Evolutionary conservation across 768 basidiomycete species (phyloP).

Genomic region (Austroboletus eburneus): DNA sequence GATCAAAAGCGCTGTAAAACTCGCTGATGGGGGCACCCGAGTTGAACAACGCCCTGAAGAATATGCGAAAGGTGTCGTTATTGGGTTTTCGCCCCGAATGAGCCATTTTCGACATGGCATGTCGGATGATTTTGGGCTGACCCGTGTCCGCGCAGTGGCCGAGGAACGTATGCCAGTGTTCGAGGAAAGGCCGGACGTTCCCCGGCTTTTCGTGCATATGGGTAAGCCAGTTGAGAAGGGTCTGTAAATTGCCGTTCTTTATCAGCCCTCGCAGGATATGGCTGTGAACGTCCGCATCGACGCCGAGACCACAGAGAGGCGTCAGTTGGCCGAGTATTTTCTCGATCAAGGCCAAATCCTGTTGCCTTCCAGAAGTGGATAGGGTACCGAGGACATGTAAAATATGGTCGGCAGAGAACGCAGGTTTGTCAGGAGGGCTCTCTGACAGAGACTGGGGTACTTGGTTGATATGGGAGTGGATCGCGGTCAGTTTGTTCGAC

Average conservation of each 20-base stretch:
- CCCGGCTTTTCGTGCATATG: constrained; percentile 51
- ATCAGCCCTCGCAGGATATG: constrained; percentile 48
- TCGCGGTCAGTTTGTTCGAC: constrained; percentile 16
- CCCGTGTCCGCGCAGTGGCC: constrained; percentile 33
- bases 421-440: constrained; percentile 1
- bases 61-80: constrained; percentile 44
- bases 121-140: constrained; percentile 23
- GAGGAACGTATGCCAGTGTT: constrained; percentile 55
- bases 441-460: constrained; percentile 20
- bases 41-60: constrained; percentile 43
- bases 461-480: constrained; percentile 22
- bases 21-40: constrained; percentile 28
- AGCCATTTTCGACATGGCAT: constrained; percentile 35
- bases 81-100: constrained; percentile 39
- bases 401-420: constrained; percentile 28
- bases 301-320: constrained; percentile 41
- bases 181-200: constrained; percentile 40
- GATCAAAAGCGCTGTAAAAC: constrained; percentile 41
- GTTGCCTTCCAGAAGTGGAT: constrained; percentile 46
- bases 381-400: constrained; percentile 41
- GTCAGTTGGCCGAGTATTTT: constrained; percentile 49
- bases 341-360: constrained; percentile 53
- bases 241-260: constrained; percentile 38
- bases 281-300: constrained; percentile 46
- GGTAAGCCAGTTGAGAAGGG: constrained; percentile 47